Base-by-base conservation (phyloP, 768 basidiomycete species). In the Rhizopogon sp. region DNA sequence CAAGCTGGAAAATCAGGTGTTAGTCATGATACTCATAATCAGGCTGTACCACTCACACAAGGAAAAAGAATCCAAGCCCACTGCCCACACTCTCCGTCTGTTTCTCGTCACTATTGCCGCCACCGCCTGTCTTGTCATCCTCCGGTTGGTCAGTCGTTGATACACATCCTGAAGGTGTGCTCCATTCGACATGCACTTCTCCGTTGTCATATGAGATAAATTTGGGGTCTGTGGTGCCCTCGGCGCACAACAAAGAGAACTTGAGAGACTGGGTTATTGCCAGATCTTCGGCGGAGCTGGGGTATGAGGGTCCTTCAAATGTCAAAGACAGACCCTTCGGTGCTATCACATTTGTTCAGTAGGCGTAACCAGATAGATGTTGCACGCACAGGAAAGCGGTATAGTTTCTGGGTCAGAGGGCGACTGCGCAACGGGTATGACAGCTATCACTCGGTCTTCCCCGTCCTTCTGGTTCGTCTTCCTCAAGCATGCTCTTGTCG, bases 41-140 rank as follows among this genome's bases (percentile, higher is more conserved):
- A 50, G 5, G 10, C n/a, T 28, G 5, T 11, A 52, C 16, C 7
- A 68, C 89, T 68, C 68, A 89, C 90, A 92, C 74, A 31, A 92
- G 74, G 76, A 94, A 89, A 75, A 94, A 93, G 80, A 88, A 93
- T 3, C 90, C 87, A n/a, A 95, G 73, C 22, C 87, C 89, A 68
- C 85, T 90, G 3, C 85, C 87, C 25, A 81, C 78, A 47, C 62
- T 71, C 59, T 77, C 70, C 41, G 70, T 67, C 3, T 74, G 66
- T 37, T 67, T 63, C 29, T 65, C 57, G 58, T 42, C 63, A 51
- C 55, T 66, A n/a, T 56, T 56, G 1, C 53, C 56, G 1, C 59
- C 54, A 10, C 58, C 25, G 4, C 25, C 57, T 33, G 49, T 53
- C 39, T 59, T 62, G 3, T 64, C 52, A 5, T 65, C 71, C 5